These are phyloP conservation scores for Sisymbrium altissimum DNA, from an alignment of 345 rosid genomes.

Conservation along the genomic window DNA sequence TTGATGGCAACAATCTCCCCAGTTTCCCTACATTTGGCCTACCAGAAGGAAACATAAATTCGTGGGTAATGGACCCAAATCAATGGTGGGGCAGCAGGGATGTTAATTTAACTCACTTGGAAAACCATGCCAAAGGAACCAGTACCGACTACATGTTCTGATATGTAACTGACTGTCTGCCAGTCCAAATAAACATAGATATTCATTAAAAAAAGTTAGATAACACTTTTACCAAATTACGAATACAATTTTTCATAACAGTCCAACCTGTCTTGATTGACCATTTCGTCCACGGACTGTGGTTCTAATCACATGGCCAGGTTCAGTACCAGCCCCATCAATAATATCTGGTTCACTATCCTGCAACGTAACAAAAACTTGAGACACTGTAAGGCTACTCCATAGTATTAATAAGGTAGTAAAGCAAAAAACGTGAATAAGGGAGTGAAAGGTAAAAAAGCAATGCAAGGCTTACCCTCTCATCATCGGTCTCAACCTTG, in stretches of 20 bases:
- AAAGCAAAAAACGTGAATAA: constrained; percentile 2
- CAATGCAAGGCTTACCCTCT: constrained; percentile 56
- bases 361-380: constrained; percentile 41
- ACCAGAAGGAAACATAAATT: constrained; percentile 36
- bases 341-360: constrained; percentile 89
- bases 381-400: not conserved
- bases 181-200: constrained; percentile 31
- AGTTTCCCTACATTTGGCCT: constrained; percentile 97
- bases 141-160: constrained; percentile 93
- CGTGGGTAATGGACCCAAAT: not conserved
- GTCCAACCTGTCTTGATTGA: constrained; percentile 80
- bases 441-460: not conserved
- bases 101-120: constrained; percentile 52
- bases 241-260: constrained; percentile 41
- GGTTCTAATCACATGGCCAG: constrained; percentile 88
- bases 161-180: constrained; percentile 81
- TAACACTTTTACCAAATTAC: not conserved
- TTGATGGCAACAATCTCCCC: constrained; percentile 93
- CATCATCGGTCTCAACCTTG: constrained; percentile 76
- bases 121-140: constrained; percentile 92
- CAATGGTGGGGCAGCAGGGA: not conserved
- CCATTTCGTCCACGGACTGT: constrained; percentile 90
- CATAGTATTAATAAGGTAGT: not conserved
- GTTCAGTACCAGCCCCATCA: constrained; percentile 90
- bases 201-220: constrained; percentile 9